A percentile compares a stretch with the other conserved stretches of the same genome.
These are phyloP conservation scores for Trypethelium eluteriae DNA, from an alignment of 495 filamentous ascomycete species.

Conservation along the genomic window DNA sequence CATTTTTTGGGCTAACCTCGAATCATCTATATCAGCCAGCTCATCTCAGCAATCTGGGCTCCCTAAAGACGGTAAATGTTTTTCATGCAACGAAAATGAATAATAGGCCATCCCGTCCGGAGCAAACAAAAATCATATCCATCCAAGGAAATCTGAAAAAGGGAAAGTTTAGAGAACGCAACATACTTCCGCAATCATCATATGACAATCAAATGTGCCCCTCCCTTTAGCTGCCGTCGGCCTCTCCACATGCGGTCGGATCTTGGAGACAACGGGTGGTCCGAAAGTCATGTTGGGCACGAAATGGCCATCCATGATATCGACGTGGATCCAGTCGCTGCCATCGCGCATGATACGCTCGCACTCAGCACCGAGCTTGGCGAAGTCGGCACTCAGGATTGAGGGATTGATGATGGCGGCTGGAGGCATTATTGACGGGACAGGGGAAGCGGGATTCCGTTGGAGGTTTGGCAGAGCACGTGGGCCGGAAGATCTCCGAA, in stretches of 20 bases:
- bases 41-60: background rate
- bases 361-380: slow-evolving; percentile 75
- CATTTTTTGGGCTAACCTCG: slow-evolving; percentile 79
- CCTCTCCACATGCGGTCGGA: slow-evolving; percentile 70
- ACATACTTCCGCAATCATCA: slow-evolving; percentile 92
- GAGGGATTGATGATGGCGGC: slow-evolving; percentile 92
- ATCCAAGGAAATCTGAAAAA: background rate
- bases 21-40: slow-evolving; percentile 15
- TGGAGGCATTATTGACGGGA: slow-evolving; percentile 57
- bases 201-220: slow-evolving; percentile 98
- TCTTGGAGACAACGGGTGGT: slow-evolving; percentile 86
- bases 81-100: background rate
- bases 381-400: slow-evolving; percentile 95
- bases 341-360: slow-evolving; percentile 69
- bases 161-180: background rate
- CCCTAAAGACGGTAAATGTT: background rate
- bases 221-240: slow-evolving; percentile 52
- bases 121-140: background rate
- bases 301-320: slow-evolving; percentile 89
- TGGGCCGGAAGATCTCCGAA: background rate
- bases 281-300: slow-evolving; percentile 98
- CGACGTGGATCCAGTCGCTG: slow-evolving; percentile 76
- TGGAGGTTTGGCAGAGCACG: background rate
- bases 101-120: background rate
- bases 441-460: background rate